phyloP scores from a whole-genome alignment of 768 basidiomycete genomes.

The Pleurotus salmoneostramineus region DNA sequence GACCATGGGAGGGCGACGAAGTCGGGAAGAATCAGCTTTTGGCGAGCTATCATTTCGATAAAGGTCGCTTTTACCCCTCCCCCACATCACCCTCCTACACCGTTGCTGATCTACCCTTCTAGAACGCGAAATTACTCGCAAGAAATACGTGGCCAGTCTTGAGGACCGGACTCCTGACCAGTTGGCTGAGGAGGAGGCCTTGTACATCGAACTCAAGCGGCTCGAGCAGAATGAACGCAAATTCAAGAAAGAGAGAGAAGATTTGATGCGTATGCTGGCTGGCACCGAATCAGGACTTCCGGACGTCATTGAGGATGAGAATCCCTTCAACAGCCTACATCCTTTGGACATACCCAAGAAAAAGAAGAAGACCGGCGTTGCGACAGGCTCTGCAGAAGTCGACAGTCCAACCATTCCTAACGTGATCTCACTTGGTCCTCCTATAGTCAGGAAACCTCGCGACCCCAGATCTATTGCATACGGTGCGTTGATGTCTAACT shows the following conservation, averaged over 20 bases:
- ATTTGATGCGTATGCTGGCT: conserved; percentile 75
- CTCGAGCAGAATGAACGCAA: conserved; percentile 88
- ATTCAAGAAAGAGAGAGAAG: conserved; percentile 87
- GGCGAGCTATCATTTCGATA: conserved; percentile 80
- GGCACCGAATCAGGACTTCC: conserved; percentile 87
- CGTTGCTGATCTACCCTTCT: background rate
- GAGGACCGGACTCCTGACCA: conserved; percentile 86
- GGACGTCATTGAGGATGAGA: conserved; percentile 68
- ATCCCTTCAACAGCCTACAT: conserved; percentile 16
- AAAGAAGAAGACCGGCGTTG: conserved; percentile 39
- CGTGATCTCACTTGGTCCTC: conserved; percentile 22
- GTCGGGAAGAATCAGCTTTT: conserved; percentile 62
- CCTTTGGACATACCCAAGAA: conserved; percentile 56
- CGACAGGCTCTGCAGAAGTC: conserved; percentile 25
- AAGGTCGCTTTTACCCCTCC: conserved; percentile 43
- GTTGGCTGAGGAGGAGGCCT: conserved; percentile 91
- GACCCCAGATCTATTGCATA: conserved; percentile 55
- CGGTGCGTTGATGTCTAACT: conserved; percentile 33
- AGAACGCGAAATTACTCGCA: conserved; percentile 88
- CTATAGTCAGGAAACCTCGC: conserved; percentile 38
- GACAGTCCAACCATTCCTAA: conserved; percentile 51
- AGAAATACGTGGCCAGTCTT: conserved; percentile 83
- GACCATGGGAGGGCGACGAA: conserved; percentile 85
- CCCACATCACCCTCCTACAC: background rate
- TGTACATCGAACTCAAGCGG: conserved; percentile 92